Evolutionary conservation across 2,329 filamentous ascomycete species (phyloP).

Genomic region (Colletotrichum truncatum): DNA sequence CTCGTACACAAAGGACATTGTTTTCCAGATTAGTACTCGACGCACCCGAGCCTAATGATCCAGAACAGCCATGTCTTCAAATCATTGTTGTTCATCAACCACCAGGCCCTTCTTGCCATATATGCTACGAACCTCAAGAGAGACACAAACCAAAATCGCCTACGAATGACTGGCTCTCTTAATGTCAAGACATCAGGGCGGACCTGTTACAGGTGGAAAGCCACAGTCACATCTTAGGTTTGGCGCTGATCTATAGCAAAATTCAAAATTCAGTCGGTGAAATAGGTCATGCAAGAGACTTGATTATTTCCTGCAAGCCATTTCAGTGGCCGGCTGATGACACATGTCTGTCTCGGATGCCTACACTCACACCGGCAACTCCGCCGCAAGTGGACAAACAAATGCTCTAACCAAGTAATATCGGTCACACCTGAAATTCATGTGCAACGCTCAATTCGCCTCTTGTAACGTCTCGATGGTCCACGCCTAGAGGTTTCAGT

Average conservation of each 20-base stretch:
- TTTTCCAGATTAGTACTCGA: not conserved
- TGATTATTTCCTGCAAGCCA: not conserved
- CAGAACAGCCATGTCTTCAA: not conserved
- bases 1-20: too few species aligned
- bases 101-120: too few species aligned
- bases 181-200: not conserved
- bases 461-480: not conserved
- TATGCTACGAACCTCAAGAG: too few species aligned
- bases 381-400: not conserved
- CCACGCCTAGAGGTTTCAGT: not conserved
- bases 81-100: too few species aligned
- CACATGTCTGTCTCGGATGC: not conserved
- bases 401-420: not conserved
- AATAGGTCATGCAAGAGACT: not conserved
- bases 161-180: too few species aligned
- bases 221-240: not conserved
- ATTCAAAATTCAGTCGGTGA: not conserved
- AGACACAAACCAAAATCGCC: too few species aligned
- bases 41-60: constrained; percentile 2
- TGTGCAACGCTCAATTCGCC: constrained; percentile 13
- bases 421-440: not conserved
- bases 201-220: not conserved
- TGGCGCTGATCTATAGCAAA: constrained; percentile 12
- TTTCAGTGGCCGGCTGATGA: not conserved
- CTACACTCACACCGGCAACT: not conserved